phyloP scores from a whole-genome alignment of 2,329 filamentous ascomycete species.

The Xylaria sp. region DNA sequence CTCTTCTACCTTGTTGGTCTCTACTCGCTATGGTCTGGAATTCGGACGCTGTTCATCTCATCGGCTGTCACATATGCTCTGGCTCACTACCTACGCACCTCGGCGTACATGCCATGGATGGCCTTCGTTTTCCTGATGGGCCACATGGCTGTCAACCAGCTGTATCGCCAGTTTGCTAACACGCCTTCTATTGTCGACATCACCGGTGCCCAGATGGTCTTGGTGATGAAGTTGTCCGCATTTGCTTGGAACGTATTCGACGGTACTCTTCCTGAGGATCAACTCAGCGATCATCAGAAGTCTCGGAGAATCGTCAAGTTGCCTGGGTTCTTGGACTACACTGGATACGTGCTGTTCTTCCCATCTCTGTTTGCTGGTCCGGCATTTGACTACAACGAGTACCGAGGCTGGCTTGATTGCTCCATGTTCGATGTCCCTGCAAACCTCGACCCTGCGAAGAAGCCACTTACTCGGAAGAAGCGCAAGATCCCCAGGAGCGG shows the following conservation, averaged over 20 bases:
- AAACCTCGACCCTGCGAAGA: constrained; percentile 76
- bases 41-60: constrained; percentile 73
- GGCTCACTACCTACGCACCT: constrained; percentile 68
- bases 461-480: constrained; percentile 80
- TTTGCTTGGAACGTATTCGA: constrained; percentile 99
- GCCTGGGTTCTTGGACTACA: constrained; percentile 72
- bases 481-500: constrained; percentile 88
- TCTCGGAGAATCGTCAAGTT: constrained; percentile 71
- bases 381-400: constrained; percentile 91
- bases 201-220: constrained; percentile 93
- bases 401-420: constrained; percentile 85
- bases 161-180: constrained; percentile 68
- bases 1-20: constrained; percentile 90
- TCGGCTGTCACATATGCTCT: constrained; percentile 77
- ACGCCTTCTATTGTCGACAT: constrained; percentile 71
- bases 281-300: constrained; percentile 83
- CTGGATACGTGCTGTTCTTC: constrained; percentile 93
- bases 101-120: constrained; percentile 96
- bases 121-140: constrained; percentile 92
- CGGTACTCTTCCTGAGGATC: constrained; percentile 69
- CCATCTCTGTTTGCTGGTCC: constrained; percentile 84
- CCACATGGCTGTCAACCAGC: constrained; percentile 88
- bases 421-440: constrained; percentile 87
- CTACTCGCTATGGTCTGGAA: constrained; percentile 84
- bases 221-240: constrained; percentile 94